Evolutionary conservation across 441 rosid genomes (phyloP), one percentile per base, ranked within the genome.

Genomic region (Lagerstroemia fauriei): DNA sequence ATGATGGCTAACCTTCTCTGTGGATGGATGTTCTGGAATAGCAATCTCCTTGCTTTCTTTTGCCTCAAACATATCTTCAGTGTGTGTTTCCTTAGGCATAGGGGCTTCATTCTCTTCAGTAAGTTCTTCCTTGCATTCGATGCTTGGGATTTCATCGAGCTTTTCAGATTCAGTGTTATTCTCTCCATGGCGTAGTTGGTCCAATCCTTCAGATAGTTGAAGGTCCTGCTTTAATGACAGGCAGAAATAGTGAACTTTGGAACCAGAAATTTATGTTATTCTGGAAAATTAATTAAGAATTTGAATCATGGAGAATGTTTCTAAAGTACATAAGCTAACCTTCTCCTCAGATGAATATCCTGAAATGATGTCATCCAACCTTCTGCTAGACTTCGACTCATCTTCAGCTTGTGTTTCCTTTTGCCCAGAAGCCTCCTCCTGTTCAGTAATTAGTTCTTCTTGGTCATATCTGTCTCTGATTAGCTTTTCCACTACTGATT

Each of bases 381-480:
- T 41, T 38, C 53, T n/a, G 47, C 25, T 47, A 70, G 59, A 51
- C 44, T 9, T 78, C 53, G 47, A 47, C 6, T 77, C 59, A 32
- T 79, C 77, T 84, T 87, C 81, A 82, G 25, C 73, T 53, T 48
- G 78, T 81, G 83, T 80, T 78, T 83, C 78, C 69, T 25, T n/a
- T 75, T 71, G 65, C 63, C 18, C 51, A 61, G 29, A 25, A 18
- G 83, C 78, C 79, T 81, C 85, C 76, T 87, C 76, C 13, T 24
- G 29, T 59, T 59, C 29, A 61, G 7, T 61, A 24, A n/a, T 9
- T 61, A 9, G 29, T n/a, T 24, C 25, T 63, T 48, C 71, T 66
- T 27, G 10, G 4, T 27, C 34, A 27, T 13, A 12, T 13, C 7
- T n/a, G 38, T 27, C 38, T 66, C 34, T 27, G 17, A 27, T 27